Evolutionary conservation across 345 rosid genomes (phyloP).

Genomic region (Jatropha curcas): DNA sequence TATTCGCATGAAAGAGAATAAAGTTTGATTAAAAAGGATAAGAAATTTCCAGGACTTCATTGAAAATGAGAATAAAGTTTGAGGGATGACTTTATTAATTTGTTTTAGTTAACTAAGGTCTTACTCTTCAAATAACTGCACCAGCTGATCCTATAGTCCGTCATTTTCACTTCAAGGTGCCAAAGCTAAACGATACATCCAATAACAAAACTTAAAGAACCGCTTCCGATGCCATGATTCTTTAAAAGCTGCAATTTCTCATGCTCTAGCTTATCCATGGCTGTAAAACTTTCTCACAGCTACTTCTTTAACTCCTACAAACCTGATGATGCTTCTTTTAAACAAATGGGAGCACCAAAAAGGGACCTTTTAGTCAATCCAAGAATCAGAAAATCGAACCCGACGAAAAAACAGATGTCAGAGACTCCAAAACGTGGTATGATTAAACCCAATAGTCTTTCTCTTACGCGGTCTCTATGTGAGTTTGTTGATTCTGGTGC

Average conservation of each 20-base stretch:
- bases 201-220: too few relatives aligned
- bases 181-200: too few relatives aligned
- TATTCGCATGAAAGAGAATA: too few relatives aligned
- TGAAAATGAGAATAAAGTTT: too few relatives aligned
- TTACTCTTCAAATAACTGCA: too few relatives aligned
- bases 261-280: conserved; percentile 26
- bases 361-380: conserved; percentile 13
- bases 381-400: conserved; percentile 25
- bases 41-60: too few relatives aligned
- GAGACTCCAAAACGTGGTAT: conserved; percentile 3
- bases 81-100: too few relatives aligned
- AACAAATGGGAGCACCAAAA: conserved; percentile 25
- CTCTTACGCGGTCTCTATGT: conserved; percentile 31
- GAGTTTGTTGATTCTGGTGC: conserved; percentile 39
- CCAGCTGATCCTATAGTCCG: too few relatives aligned
- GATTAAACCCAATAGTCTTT: conserved; percentile 18
- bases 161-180: too few relatives aligned
- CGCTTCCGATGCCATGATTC: not conserved
- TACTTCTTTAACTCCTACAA: conserved; percentile 25
- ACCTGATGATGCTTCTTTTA: conserved; percentile 26
- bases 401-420: not conserved
- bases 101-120: too few relatives aligned
- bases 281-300: conserved; percentile 23
- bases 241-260: not conserved
- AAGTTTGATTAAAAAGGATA: too few relatives aligned